These are phyloP conservation scores for Globomyces pollinis-pini DNA, from an alignment of 192 early-diverging fungal genomes.

Conservation along the genomic window DNA sequence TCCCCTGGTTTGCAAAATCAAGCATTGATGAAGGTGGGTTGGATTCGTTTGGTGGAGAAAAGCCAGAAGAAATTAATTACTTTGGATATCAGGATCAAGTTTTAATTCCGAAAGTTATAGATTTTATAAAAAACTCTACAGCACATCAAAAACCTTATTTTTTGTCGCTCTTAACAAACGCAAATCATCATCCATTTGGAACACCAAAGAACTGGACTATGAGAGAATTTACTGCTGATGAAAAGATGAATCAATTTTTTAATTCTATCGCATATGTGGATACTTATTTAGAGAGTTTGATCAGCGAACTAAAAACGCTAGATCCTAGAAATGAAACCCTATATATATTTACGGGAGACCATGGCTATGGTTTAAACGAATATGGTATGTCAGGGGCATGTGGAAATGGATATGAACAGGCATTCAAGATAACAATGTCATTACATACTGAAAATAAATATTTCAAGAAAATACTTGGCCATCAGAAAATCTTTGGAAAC, in stretches of 20 bases:
- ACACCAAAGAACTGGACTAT: neutral
- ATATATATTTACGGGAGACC: neutral
- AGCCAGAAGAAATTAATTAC: neutral
- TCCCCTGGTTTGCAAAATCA: neutral
- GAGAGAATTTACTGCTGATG: neutral
- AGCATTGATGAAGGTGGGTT: neutral
- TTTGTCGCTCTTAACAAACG: neutral
- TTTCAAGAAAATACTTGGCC: neutral
- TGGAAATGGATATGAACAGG: neutral
- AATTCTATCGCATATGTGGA: neutral
- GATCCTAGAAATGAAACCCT: neutral
- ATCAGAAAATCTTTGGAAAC: neutral
- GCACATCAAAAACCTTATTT: neutral
- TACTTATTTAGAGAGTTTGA: neutral
- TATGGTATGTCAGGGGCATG: neutral
- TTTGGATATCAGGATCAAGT: neutral
- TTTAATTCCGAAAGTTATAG: neutral
- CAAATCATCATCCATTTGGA: neutral
- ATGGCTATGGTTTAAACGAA: neutral
- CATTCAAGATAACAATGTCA: neutral
- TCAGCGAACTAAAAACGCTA: neutral
- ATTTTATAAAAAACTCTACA: neutral
- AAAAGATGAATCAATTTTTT: neutral
- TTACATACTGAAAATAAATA: neutral
- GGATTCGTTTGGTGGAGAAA: neutral